Percentiles rank a stretch among this genome's conserved stretches.
These are phyloP conservation scores for Pseudocercospora fuligena DNA, from an alignment of 2,329 filamentous ascomycete species.

Conservation along the genomic window DNA sequence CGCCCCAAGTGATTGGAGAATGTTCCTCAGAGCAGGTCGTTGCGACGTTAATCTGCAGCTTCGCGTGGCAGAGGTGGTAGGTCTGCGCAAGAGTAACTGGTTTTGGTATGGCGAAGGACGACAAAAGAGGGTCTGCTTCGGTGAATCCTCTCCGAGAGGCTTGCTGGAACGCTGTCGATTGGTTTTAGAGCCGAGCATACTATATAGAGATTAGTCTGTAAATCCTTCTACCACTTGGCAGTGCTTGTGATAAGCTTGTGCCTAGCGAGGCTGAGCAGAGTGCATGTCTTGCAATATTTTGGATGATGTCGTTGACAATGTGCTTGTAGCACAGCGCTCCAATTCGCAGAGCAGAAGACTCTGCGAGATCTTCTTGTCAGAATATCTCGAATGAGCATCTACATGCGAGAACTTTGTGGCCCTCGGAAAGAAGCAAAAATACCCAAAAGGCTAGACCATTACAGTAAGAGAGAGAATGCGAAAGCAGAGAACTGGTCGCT, in stretches of 20 bases:
- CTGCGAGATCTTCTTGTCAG: background rate
- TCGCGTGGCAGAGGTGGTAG: background rate
- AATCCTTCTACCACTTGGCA: background rate
- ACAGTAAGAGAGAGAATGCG: too few species aligned
- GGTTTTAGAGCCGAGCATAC: constrained; percentile 4
- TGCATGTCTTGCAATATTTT: background rate
- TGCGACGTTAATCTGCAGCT: background rate
- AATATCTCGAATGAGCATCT: background rate
- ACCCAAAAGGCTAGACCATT: too few species aligned
- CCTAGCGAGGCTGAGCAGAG: background rate
- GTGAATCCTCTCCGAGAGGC: background rate
- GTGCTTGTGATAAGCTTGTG: constrained; percentile 4
- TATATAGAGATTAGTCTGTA: background rate
- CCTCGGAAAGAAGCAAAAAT: background rate
- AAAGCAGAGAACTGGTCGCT: background rate
- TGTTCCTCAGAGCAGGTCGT: background rate
- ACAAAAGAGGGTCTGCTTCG: background rate
- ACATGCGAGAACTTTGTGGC: background rate
- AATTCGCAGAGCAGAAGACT: background rate
- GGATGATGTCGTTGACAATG: background rate
- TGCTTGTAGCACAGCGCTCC: background rate
- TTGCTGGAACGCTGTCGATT: background rate
- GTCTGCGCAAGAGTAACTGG: background rate
- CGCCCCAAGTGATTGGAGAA: background rate
- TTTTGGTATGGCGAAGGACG: background rate